Base-by-base conservation (phyloP, 345 rosid genomes). In the Dipteronia dyeriana region DNA sequence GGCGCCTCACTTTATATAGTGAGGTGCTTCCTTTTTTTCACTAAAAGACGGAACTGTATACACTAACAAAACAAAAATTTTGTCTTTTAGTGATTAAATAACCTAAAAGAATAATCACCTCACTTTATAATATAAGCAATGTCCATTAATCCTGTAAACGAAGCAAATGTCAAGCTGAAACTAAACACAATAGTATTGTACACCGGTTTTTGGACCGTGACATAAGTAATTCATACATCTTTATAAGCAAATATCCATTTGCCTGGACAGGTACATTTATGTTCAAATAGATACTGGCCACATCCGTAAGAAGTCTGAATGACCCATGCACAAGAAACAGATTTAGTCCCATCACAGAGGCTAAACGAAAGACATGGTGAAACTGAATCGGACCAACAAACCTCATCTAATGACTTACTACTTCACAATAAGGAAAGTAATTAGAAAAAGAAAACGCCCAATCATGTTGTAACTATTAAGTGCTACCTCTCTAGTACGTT, bases 401-500 rank as follows among this genome's bases (percentile, higher is more conserved):
- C 25, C 51, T 51, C 8, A 51, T 47, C 31, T 49, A 66, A 59
- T 31, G 59, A 29, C 34, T 45, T 10, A 68, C 23, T 68, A 68
- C 23, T 68, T 79, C 41, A 63, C 70, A n/a, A 68, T n/a, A 20
- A 31, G 9, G 63, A 26, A 73, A 79, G 64, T 69, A 61, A 75
- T 34, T 13, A 51, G n/a, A 41, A 3, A 49, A 34, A 69, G 31
- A 9, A 38, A 41, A 67, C 51, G 53, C 54, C 61, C 22, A n/a
- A 11, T 41, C 25, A 14, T 14, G 53, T 43, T 64, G 77, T 26
- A 57, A 51, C 12, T 16, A 45, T 71, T 47, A 25, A 72, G 25
- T 63, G 71, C 63, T 76, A 91, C 98, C 94, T 90, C 84, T 80
- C 84, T 89, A 31, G 89, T 82, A 61, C 87, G 83, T 31, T 88